Evolutionary conservation across 768 basidiomycete genomes (phyloP), one percentile per base, ranked within the genome.

Genomic region (Russula abietina): DNA sequence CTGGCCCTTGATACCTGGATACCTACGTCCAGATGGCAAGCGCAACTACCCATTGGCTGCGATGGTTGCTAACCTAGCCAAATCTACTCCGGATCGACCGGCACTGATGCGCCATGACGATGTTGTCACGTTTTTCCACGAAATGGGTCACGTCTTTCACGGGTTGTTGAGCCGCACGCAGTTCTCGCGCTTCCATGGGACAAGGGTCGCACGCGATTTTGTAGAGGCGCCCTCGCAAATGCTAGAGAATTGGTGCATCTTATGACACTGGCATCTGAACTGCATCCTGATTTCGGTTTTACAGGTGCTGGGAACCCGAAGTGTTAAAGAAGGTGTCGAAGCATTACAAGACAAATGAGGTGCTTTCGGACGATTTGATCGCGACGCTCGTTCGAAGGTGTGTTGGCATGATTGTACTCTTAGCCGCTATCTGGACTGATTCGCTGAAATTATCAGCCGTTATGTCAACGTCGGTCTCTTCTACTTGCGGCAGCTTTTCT

Each of bases 11-110:
- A 77, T 88, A 6, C 75, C 86, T 0, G 90, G 92, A 16, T 87
- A 85, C 70, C 77, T 81, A 49, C 77, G 74, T 26, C 62, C 80
- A 0, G 74, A 83, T 60, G 86, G 85, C 48, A 79, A 79, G 55
- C 81, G 88, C 33, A 79, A 78, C 70, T 92, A 91, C 71, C 91
- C 91, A 2, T 73, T 91, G 55, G 74, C 86, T 1, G 87, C 88
- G 4, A 94, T 94, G 92, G 93, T 94, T 8, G 92, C 93, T 43
- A 94, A 93, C 72, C 81, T 95, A 11, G 89, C 92, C 4, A 95
- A 94, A 71, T 80, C 89, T 4, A 91, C 90, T 1, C 83, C 86
- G 1, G 84, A 86, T 7, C 85, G 86, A 62, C 91, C 91, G 2
- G 91, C 90, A 22, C 76, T 93, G 39, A 89, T 95, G 90, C 77